A percentile compares a stretch with the other conserved stretches of the same genome.
phyloP scores from a whole-genome alignment of 1,284 basidiomycete genomes.

The Cutaneotrichosporon mucoides region DNA sequence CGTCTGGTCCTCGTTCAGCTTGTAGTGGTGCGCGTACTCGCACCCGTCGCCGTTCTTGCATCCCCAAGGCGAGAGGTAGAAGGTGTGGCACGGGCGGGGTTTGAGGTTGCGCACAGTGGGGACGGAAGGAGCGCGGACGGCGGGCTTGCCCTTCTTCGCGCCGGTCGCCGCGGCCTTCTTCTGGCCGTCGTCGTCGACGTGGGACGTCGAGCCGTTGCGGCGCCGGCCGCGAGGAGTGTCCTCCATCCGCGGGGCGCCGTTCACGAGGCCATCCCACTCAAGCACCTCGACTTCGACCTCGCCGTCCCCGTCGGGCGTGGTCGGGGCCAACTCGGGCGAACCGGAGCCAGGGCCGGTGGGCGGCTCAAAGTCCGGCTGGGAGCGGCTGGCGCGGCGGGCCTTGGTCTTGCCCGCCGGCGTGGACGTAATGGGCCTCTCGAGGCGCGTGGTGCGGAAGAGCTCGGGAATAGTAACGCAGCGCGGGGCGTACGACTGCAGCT shows the following conservation, averaged over 20 bases:
- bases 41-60: conserved; percentile 39
- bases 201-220: conserved; percentile 49
- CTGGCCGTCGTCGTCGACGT: conserved; percentile 11
- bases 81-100: conserved; percentile 23
- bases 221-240: neutral
- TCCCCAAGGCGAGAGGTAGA: conserved; percentile 26
- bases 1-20: conserved; percentile 35
- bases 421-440: conserved; percentile 14
- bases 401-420: neutral
- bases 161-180: too few relatives aligned
- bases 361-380: neutral
- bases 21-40: conserved; percentile 39
- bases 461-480: conserved; percentile 59
- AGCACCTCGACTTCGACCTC: conserved; percentile 13
- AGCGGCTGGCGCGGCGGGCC: neutral
- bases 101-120: conserved; percentile 23
- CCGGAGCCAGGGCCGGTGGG: too few relatives aligned
- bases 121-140: conserved; percentile 7
- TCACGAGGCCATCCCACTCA: conserved; percentile 11
- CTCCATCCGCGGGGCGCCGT: neutral
- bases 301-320: neutral
- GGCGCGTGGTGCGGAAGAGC: conserved; percentile 60
- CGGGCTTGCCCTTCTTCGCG: conserved; percentile 14
- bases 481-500: conserved; percentile 55
- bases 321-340: conserved; percentile 5